Evolutionary conservation across 352 stramenopile species (phyloP), one percentile per base, ranked within the genome.

Genomic region (Thalassiosira oceanica): DNA sequence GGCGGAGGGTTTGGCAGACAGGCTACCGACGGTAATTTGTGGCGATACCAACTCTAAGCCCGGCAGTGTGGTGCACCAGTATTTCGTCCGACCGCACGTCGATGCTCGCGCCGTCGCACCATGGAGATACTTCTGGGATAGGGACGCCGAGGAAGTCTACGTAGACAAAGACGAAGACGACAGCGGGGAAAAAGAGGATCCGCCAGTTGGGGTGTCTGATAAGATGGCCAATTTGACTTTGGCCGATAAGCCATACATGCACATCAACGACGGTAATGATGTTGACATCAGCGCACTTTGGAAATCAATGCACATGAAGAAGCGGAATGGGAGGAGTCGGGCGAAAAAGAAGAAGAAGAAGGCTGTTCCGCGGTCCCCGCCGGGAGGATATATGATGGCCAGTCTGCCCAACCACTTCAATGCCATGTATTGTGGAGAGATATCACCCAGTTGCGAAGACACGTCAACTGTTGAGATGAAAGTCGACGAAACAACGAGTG

Each of bases 41-140:
- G 83, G 83, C 3, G 83, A 90, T 66, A 78, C 85, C 35, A 90
- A 90, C 61, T 87, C 82, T 15, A 78, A 79, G 45, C 78, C 80
- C 11, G 27, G 46, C 15, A 80, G 75, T 54, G 44, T 62, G 29
- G 79, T 88, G 13, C 77, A 91, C 72, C 35, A 74, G 31, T 80
- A 87, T 37, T 74, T 91, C 28, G 68, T 63, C 5, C 43, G 72
- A 24, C 52, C 72, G 31, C 21, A 41, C 10, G 78, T 89, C 15
- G 83, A 89, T 74, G 79, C 73, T 3, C 79, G 83, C 41, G 33
- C 23, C 18, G 71, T 85, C 23, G 79, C 81, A 16, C 84, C 84
- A 6, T 91, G 84, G 84, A 21, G 43, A 31, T 73, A 72, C 36
- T 68, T 69, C 57, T 80, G 58, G 57, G 50, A 71, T 60, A 33